A percentile compares a stretch with the other conserved stretches of the same genome.
These are phyloP conservation scores for Erodium moschatum DNA, from an alignment of 441 rosid species.

Conservation along the genomic window DNA sequence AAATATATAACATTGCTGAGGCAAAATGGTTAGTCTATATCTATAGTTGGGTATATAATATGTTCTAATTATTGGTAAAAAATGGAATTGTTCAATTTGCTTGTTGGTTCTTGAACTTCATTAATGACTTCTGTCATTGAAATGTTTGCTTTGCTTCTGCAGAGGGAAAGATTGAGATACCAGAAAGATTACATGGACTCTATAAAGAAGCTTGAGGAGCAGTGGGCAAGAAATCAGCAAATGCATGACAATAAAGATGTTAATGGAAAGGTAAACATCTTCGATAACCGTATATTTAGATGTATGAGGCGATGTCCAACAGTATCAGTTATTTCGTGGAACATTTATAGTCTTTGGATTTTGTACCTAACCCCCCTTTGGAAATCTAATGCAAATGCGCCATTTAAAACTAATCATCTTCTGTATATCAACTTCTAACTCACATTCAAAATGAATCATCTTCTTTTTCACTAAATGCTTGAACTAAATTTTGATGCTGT, in stretches of 20 bases:
- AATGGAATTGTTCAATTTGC: background rate
- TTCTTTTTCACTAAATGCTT: too few relatives aligned
- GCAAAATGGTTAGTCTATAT: background rate
- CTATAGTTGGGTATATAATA: background rate
- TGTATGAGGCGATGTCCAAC: background rate
- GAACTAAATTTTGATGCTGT: background rate
- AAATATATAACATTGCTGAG: background rate
- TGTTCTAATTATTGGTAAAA: background rate
- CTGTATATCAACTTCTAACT: background rate
- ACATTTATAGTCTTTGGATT: background rate
- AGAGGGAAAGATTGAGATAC: constrained; percentile 76
- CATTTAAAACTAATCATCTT: background rate
- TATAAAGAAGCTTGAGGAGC: constrained; percentile 85
- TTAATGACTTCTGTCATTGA: background rate
- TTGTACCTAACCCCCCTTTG: background rate
- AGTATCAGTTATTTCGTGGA: background rate
- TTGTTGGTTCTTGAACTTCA: too few relatives aligned
- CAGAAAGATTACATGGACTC: constrained; percentile 85
- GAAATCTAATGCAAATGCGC: background rate
- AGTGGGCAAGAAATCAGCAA: constrained; percentile 60
- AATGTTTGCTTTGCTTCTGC: constrained; percentile 16
- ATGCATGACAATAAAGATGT: constrained; percentile 37
- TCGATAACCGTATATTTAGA: background rate
- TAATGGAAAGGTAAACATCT: constrained; percentile 40
- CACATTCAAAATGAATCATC: background rate